These are phyloP conservation scores for Ustilago trichophora DNA, from an alignment of 1,284 basidiomycete genomes.

Conservation along the genomic window DNA sequence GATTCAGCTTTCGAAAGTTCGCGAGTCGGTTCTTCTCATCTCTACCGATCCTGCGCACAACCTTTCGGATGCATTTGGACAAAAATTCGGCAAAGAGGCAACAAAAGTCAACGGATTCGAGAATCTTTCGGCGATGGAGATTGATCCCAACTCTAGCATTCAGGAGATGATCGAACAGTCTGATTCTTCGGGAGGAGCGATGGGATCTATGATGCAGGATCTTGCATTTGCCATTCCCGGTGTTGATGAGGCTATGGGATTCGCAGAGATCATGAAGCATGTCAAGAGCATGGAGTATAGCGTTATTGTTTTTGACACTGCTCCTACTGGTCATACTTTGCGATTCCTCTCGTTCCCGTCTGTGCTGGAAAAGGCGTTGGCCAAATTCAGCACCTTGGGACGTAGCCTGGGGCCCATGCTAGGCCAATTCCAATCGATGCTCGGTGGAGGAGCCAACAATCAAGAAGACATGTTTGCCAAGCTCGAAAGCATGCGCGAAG, in stretches of 20 bases:
- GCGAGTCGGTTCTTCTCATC: conserved; percentile 64
- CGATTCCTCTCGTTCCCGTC: conserved; percentile 98
- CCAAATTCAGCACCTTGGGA: conserved; percentile 89
- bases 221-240: conserved; percentile 98
- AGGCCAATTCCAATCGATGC: conserved; percentile 83
- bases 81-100: conserved; percentile 99
- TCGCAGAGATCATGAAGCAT: conserved; percentile 99
- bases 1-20: conserved; percentile 62
- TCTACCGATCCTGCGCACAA: conserved; percentile 99
- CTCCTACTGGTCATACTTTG: conserved; percentile 96
- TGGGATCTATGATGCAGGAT: conserved; percentile 99
- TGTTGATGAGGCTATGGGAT: conserved; percentile 99
- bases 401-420: conserved; percentile 95
- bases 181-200: conserved; percentile 81
- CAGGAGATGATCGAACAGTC: conserved; percentile 99
- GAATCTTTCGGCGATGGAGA: conserved; percentile 98
- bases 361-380: conserved; percentile 95
- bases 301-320: conserved; percentile 98
- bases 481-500: conserved; percentile 92
- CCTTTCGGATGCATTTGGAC: conserved; percentile 96
- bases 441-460: conserved; percentile 75
- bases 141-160: conserved; percentile 94
- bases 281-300: conserved; percentile 99
- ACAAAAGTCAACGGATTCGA: conserved; percentile 98
- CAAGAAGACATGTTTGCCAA: conserved; percentile 91